Evolutionary conservation across 2,329 filamentous ascomycete genomes (phyloP), one percentile per base, ranked within the genome.

Genomic region (Cylindrodendrum hubeiense): DNA sequence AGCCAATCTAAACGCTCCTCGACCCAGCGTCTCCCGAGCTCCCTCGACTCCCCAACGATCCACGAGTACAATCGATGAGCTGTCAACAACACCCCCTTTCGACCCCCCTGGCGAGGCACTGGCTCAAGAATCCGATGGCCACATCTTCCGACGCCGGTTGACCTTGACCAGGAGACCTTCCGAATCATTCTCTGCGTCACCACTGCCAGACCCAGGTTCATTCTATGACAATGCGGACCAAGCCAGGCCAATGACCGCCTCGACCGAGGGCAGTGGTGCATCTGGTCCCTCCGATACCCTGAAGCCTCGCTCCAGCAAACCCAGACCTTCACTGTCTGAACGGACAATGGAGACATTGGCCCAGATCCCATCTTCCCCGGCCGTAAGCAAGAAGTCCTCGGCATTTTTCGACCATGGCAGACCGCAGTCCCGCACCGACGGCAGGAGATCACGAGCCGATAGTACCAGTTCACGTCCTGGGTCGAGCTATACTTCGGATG

Each of bases 261-360:
- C 71, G 63, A 67, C 70, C 49, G 64, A 74, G 8, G 68, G 71
- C 4, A 63, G 66, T 19, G 51, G 63, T 2, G 39, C 59, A 7
- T 28, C 49, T 3, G 68, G 65, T 22, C 47, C 64, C 15, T 60
- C 57, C 12, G 75, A 74, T 26, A 67, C 67, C 10, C 61, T 70
- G 46, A 75, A 60, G 44, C 54, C 65, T 34, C 73, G 72, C 12
- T 66, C 69, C 30, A 67, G 64, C 24, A 78, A 78, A 33, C 75
- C 80, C 1, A 75, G 81, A 57, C 84, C 87, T 55, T 95, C 93
- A 0, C 83, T 98, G 4, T 90, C 92, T 0, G 95, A 98, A 72
- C 86, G 95, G 63, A 97, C 95, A 0, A 90, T 97, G 44, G 93
- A 97, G 77, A 97, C 93, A 0, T 82, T 98, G 6, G 87, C 94